Base-by-base conservation (phyloP, 352 stramenopile species). In the Hyaloperonospora arabidopsidis region DNA sequence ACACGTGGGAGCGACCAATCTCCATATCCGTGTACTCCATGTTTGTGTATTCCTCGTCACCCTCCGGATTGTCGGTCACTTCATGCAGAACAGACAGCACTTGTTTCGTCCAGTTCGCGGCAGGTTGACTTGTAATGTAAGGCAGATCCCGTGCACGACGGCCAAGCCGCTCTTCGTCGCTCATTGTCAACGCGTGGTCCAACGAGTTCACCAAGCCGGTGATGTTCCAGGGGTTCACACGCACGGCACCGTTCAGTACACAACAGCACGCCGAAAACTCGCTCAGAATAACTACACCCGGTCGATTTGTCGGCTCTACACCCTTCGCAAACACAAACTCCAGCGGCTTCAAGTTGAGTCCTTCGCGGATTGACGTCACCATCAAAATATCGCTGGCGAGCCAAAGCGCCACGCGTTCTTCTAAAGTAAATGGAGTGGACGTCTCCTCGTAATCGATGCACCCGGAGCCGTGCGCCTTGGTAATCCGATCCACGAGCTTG, bases 161-260 rank as follows among this genome's bases (percentile, higher is more conserved):
- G 5, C 86, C 89, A 58, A 86, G 54, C 7, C 84, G 83, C 59
- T 98, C 93, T 54, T 93, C 76, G 19, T 87, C 65, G 25, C 73
- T 79, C 93, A 98, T 98, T 2, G 76, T 96, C 25, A 98, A 68
- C 1, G 93, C 95, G 52, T 97, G 92, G 54, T 98, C 95, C 43
- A 98, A 74, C 8, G 85, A 74, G 29, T 86, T 90, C 11, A 93
- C 81, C 5, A 93, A 74, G 53, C 96, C 92, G 46, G 89, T 84
- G 45, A 98, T 95, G 63, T 98, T 96, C 81, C 94, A 99, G 18
- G 96, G 96, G 60, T 99, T 99, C 23, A 99, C 86, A 40, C 93
- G 86, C 25, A 99, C 61, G 13, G 91, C 92, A 40, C 95, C 95
- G 68, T 98, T 98, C 32, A 99, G 66, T 23, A 99, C 93, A 34